Evolutionary conservation across 169 alveolate species (phyloP), one percentile per base, ranked within the genome.

Genomic region (Perkinsus olseni): DNA sequence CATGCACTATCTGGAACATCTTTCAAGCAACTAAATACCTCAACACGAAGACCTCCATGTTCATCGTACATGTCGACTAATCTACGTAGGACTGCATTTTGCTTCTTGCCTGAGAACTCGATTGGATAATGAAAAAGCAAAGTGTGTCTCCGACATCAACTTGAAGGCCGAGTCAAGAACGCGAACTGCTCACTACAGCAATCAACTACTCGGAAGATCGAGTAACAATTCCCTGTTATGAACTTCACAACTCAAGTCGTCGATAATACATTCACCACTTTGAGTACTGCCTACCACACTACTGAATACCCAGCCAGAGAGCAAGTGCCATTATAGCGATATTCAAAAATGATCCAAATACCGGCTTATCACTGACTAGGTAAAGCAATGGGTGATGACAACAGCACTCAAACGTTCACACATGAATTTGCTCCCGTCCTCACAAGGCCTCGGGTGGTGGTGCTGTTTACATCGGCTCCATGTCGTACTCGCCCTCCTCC

Each of bases 401-500:
- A 45, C 62, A 10, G 17, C 62, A 45, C 62, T 45, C 62, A 45
- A 10, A 45, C 6, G 6, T 17, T 45, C 62, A 45, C 62, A 45
- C 62, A n/a, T 45, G 62, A 45, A 45, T 45, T 45, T 45, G 24
- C 24, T 17, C 6, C 62, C 62, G 62, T 45, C 62, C 62, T 45
- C 62, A 45, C 17, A 45, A 17, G 62, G 24, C 62, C 24, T 17
- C 24, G 62, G 62, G 24, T 45, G 6, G 62, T 45, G 24, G 62
- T 45, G 24, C 6, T 6, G 17, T 10, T 45, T 45, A 45, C 62
- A 45, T 45, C 62, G 62, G 62, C 62, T 45, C 62, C 62, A 45
- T 45, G 62, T 45, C 62, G 17, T 45, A 45, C 62, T 45, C 62
- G 62, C 95, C 96, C 74, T 94, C 96, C 92, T 94, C 96, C 91